Percentiles rank a stretch among this genome's conserved stretches.
phyloP scores from a whole-genome alignment of 78 protist species.

The Isochrysis galbana region DNA sequence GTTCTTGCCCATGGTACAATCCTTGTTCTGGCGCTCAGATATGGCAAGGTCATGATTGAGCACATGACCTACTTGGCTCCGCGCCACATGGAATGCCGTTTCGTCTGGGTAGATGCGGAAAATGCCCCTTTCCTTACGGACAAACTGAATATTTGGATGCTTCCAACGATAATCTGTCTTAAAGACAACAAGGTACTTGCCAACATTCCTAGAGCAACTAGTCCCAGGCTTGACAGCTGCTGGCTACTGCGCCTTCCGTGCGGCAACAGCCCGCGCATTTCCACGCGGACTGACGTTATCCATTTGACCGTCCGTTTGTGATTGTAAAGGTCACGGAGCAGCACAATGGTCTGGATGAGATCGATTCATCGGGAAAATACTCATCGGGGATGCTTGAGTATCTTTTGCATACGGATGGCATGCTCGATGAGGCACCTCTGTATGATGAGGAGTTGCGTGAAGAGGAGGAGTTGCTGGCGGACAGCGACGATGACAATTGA shows the following conservation, averaged over 20 bases:
- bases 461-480: conserved; percentile 12
- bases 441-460: neutral
- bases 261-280: no score
- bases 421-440: neutral
- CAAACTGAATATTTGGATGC: neutral
- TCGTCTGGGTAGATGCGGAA: neutral
- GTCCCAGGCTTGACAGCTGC: no score
- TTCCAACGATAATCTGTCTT: neutral
- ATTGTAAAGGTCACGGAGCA: neutral
- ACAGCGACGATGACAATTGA: neutral
- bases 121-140: neutral
- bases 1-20: no score
- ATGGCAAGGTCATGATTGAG: neutral
- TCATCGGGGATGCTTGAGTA: neutral
- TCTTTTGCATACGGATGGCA: neutral
- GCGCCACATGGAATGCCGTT: neutral
- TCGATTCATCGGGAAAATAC: conserved; percentile 1
- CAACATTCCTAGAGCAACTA: no score
- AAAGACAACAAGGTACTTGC: neutral
- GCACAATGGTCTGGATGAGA: conserved; percentile 7
- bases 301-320: no score
- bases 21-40: no score
- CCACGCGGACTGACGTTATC: no score
- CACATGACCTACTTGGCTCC: neutral
- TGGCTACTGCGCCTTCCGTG: no score